Percentiles rank a stretch among this genome's conserved stretches.
phyloP scores from a whole-genome alignment of 345 rosid genomes.

The Eucalyptus viminalis region DNA sequence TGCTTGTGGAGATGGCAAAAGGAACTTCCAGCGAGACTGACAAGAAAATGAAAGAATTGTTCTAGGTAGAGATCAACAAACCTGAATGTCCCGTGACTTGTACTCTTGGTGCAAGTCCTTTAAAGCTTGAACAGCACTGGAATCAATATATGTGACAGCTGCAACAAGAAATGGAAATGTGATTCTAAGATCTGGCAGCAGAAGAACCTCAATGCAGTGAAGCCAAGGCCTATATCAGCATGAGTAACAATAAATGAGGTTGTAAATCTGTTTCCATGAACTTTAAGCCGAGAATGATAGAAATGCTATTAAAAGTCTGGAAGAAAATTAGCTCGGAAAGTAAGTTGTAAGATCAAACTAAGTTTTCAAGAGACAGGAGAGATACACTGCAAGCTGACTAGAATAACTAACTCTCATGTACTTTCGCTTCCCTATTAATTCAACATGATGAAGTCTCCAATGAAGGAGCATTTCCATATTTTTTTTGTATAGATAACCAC shows the following conservation, averaged over 20 bases:
- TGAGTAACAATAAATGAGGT: background rate
- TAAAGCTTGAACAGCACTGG: slow-evolving; percentile 92
- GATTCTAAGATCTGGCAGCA: background rate
- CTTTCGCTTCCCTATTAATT: background rate
- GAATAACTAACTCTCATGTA: background rate
- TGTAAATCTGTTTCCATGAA: background rate
- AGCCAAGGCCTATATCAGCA: background rate
- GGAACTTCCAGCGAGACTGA: background rate
- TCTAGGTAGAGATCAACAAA: background rate
- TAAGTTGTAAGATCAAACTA: background rate
- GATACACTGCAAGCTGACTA: background rate
- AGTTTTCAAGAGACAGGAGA: background rate
- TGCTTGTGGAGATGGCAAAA: background rate
- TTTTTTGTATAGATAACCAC: background rate
- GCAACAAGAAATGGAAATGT: background rate
- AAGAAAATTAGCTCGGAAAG: background rate
- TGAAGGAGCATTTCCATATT: background rate
- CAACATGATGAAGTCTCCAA: background rate
- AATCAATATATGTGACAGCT: slow-evolving; percentile 93
- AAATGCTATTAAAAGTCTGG: background rate
- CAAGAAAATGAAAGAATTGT: background rate
- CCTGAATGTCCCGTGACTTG: slow-evolving; percentile 79
- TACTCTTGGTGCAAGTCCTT: slow-evolving; percentile 89
- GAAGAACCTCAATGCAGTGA: background rate
- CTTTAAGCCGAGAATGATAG: background rate